Conservation (phyloP, 2,329 filamentous ascomycete species). For the Colletotrichum shisoi region DNA sequence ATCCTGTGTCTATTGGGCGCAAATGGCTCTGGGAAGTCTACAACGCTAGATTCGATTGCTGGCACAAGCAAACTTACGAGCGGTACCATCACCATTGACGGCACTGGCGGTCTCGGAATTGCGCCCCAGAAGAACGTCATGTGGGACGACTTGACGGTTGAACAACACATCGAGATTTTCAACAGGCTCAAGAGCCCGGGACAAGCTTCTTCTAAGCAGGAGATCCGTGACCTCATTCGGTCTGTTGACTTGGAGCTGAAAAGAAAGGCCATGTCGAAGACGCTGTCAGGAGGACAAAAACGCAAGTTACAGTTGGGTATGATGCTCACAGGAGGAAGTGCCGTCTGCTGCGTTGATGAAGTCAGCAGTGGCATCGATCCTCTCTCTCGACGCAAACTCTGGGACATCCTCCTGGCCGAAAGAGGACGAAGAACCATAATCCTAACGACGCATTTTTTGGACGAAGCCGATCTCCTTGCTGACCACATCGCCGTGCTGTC, state of each 20-base stretch:
- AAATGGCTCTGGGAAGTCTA: constrained; percentile 90
- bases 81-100: constrained; percentile 79
- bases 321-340: constrained; percentile 91
- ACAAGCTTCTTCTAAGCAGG: constrained; percentile 62
- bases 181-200: constrained; percentile 77
- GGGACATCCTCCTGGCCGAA: constrained; percentile 90
- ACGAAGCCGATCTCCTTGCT: constrained; percentile 88
- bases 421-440: constrained; percentile 83
- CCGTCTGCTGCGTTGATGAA: constrained; percentile 90
- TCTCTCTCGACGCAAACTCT: constrained; percentile 85
- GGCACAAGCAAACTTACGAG: constrained; percentile 79
- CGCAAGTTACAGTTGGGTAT: constrained; percentile 90
- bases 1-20: constrained; percentile 87
- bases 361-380: constrained; percentile 90
- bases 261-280: constrained; percentile 73
- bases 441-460: constrained; percentile 90
- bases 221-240: constrained; percentile 69
- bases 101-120: constrained; percentile 80
- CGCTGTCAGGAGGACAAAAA: constrained; percentile 89
- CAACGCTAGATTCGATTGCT: constrained; percentile 86
- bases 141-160: constrained; percentile 87
- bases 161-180: constrained; percentile 85
- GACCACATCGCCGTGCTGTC: constrained; percentile 90
- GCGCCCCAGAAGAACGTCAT: constrained; percentile 94
- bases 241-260: constrained; percentile 81